Percentiles rank a stretch among this genome's conserved stretches.
Conservation (phyloP, 495 filamentous ascomycete genomes). For the Penicillium goetzii region DNA sequence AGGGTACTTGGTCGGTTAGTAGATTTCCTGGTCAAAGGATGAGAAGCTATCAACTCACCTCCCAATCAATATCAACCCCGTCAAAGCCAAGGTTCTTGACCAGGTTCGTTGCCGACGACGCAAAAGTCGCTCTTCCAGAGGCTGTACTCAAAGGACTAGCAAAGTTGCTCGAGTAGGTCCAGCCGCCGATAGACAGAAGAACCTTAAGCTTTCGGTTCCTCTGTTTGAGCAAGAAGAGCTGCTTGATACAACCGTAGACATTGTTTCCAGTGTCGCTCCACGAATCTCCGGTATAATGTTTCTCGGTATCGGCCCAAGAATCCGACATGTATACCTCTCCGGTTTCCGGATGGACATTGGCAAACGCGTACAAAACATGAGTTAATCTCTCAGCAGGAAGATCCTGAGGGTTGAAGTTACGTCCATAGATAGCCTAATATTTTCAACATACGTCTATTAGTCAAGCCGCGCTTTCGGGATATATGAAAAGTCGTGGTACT, state of each 20-base stretch:
- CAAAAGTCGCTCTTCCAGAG: conserved; percentile 63
- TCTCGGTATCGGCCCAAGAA: conserved; percentile 74
- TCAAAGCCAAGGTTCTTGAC: conserved; percentile 68
- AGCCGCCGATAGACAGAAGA: conserved; percentile 68
- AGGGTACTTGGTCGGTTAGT: conserved; percentile 35
- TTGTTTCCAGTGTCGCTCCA: conserved; percentile 72
- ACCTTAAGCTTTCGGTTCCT: conserved; percentile 79
- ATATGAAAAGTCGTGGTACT: background rate
- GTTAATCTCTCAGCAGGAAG: conserved; percentile 77
- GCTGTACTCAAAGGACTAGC: conserved; percentile 63
- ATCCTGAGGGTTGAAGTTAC: conserved; percentile 74
- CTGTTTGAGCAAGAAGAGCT: conserved; percentile 81
- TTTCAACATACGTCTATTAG: background rate
- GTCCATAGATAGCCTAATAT: conserved; percentile 69
- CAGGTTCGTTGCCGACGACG: conserved; percentile 64
- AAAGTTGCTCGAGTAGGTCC: conserved; percentile 78
- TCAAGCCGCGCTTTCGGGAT: background rate
- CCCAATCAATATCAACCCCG: conserved; percentile 67
- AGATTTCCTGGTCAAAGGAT: background rate
- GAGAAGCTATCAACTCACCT: conserved; percentile 36
- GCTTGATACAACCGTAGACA: conserved; percentile 86
- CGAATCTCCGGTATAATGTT: conserved; percentile 79
- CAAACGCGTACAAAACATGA: conserved; percentile 86
- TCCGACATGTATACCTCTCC: conserved; percentile 81
- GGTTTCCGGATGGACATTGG: conserved; percentile 62